These are phyloP conservation scores for Hanseniaspora mollemarum DNA, from an alignment of 805 yeast species.

Conservation along the genomic window DNA sequence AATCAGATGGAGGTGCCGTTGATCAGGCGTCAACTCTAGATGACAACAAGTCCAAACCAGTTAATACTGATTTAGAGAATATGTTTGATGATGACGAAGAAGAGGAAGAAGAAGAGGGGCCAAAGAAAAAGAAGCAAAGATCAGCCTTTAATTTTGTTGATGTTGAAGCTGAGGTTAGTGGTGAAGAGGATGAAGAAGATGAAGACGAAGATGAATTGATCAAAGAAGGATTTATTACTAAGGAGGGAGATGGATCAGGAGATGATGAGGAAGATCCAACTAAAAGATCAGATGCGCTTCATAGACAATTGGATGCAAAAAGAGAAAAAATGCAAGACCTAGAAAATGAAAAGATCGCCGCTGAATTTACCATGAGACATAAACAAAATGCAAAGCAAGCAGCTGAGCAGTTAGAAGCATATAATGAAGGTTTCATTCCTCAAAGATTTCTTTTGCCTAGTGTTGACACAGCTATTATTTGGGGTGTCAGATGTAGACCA, in stretches of 20 bases:
- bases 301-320: slow-evolving; percentile 81
- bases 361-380: slow-evolving; percentile 80
- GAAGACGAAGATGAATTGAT: slow-evolving; percentile 85
- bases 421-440: slow-evolving; percentile 71
- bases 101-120: slow-evolving; percentile 45
- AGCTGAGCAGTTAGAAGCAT: slow-evolving; percentile 66
- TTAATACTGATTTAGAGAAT: slow-evolving; percentile 36
- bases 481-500: slow-evolving; percentile 88
- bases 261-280: slow-evolving; percentile 43
- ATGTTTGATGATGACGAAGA: slow-evolving; percentile 41
- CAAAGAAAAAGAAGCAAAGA: slow-evolving; percentile 36
- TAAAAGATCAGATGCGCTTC: slow-evolving; percentile 61
- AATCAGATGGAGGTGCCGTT: background rate
- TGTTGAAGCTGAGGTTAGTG: slow-evolving; percentile 98
- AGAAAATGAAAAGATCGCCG: slow-evolving; percentile 90
- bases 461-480: slow-evolving; percentile 88
- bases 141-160: slow-evolving; percentile 79
- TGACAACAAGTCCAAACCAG: slow-evolving; percentile 18
- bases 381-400: slow-evolving; percentile 51
- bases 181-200: slow-evolving; percentile 84
- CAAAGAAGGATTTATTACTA: slow-evolving; percentile 67
- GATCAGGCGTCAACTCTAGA: background rate
- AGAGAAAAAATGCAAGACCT: slow-evolving; percentile 80
- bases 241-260: slow-evolving; percentile 50
- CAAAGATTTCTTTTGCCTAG: slow-evolving; percentile 90